A percentile compares a stretch with the other conserved stretches of the same genome.
phyloP scores from a whole-genome alignment of 495 filamentous ascomycete genomes.

The Geopyxis carbonaria region DNA sequence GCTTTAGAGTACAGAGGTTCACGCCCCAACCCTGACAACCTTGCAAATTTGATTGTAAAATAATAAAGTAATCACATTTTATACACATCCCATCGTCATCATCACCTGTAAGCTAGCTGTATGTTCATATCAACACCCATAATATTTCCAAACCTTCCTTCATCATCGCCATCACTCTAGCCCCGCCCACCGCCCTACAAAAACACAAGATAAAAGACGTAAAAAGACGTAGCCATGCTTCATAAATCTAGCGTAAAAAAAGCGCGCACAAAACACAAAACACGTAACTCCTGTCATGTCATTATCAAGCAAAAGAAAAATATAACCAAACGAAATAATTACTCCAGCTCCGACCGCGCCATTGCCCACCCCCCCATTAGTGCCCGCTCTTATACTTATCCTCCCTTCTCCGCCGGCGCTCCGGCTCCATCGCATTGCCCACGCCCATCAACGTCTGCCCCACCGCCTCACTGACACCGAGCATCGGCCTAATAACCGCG shows the following conservation, averaged over 20 bases:
- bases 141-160: too few species aligned
- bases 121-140: too few species aligned
- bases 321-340: background rate
- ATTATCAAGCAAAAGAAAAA: background rate
- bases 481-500: slow-evolving; percentile 73
- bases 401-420: slow-evolving; percentile 65
- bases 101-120: too few species aligned
- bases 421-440: slow-evolving; percentile 80
- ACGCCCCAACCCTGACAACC: too few species aligned
- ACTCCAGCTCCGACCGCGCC: background rate
- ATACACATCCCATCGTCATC: too few species aligned
- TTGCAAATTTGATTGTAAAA: too few species aligned
- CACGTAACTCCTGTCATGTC: background rate
- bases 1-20: too few species aligned
- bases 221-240: too few species aligned
- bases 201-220: background rate
- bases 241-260: background rate
- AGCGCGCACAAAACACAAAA: background rate
- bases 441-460: slow-evolving; percentile 79
- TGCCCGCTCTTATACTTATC: slow-evolving; percentile 32
- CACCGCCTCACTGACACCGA: slow-evolving; percentile 79
- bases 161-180: too few species aligned
- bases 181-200: background rate
- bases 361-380: background rate
- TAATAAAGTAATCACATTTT: too few species aligned